Evolutionary conservation across 2,329 filamentous ascomycete species (phyloP).

Genomic region (Monosporascus sp.): DNA sequence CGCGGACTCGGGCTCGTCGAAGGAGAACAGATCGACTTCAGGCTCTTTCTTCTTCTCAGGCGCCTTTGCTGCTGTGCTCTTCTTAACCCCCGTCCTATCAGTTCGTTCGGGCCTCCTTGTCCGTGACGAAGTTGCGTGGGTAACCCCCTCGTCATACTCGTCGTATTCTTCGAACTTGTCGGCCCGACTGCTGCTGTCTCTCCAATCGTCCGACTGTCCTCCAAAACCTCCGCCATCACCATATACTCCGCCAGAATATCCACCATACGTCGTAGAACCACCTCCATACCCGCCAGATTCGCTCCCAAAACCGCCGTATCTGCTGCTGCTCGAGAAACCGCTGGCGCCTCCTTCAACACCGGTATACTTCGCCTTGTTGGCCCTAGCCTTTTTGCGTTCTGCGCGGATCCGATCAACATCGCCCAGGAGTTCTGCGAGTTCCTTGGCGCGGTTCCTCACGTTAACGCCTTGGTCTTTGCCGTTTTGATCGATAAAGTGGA

Average conservation of each 20-base stretch:
- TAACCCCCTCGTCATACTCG: conserved; percentile 77
- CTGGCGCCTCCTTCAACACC: conserved; percentile 79
- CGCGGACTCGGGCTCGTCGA: conserved; percentile 66
- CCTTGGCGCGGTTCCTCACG: conserved; percentile 92
- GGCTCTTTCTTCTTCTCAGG: conserved; percentile 77
- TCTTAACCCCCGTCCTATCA: conserved; percentile 47
- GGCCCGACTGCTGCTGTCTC: conserved; percentile 54
- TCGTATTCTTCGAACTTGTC: conserved; percentile 96
- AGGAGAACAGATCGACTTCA: conserved; percentile 89
- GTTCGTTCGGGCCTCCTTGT: conserved; percentile 45
- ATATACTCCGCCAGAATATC: conserved; percentile 70
- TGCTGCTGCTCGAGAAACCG: conserved; percentile 48
- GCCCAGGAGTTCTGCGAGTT: conserved; percentile 85
- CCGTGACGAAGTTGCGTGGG: conserved; percentile 44
- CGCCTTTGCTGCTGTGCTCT: conserved; percentile 44
- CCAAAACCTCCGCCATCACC: conserved; percentile 95
- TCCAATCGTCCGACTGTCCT: conserved; percentile 67
- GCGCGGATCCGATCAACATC: conserved; percentile 84
- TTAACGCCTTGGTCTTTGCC: conserved; percentile 98
- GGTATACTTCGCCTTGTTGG: conserved; percentile 90
- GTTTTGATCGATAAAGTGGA: conserved; percentile 93
- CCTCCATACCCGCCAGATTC: conserved; percentile 70
- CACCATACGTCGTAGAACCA: conserved; percentile 48
- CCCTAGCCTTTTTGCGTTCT: conserved; percentile 82
- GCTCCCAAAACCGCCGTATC: conserved; percentile 89